phyloP scores from a whole-genome alignment of 345 rosid species.

The Eucalyptus camaldulensis region DNA sequence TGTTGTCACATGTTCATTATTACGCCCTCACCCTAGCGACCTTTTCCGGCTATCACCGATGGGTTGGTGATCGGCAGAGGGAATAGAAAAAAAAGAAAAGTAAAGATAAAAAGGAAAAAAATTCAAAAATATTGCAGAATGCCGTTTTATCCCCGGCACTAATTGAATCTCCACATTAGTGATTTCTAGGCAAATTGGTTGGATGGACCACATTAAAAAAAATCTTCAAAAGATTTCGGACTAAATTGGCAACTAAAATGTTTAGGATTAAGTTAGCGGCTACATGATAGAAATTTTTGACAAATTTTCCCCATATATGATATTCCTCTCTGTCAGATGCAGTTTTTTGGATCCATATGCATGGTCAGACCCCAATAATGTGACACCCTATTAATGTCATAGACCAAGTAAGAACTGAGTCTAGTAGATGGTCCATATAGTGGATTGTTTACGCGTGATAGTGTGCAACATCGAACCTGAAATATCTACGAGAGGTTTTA shows the following conservation, averaged over 20 bases:
- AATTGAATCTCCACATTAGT: background rate
- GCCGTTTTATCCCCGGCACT: fast-evolving
- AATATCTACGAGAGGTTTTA: no score
- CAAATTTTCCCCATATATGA: background rate
- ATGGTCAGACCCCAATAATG: background rate
- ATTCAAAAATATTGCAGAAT: background rate
- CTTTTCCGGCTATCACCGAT: background rate
- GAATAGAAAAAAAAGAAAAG: background rate
- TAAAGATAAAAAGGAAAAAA: background rate
- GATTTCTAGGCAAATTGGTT: no score
- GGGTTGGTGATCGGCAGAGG: background rate
- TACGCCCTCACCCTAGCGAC: background rate
- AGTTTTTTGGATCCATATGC: background rate
- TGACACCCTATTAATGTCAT: background rate
- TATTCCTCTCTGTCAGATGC: background rate
- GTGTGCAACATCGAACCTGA: background rate
- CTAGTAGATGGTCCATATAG: background rate
- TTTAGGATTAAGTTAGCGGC: fast-evolving
- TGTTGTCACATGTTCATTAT: background rate
- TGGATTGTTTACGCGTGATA: background rate
- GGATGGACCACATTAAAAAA: background rate
- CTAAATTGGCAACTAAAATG: fast-evolving
- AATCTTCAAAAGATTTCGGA: no score
- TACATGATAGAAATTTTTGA: no score
- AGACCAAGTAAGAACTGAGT: background rate